Evolutionary conservation across 1,284 basidiomycete species (phyloP).

Genomic region (Apiotrichum veenhuisii): DNA sequence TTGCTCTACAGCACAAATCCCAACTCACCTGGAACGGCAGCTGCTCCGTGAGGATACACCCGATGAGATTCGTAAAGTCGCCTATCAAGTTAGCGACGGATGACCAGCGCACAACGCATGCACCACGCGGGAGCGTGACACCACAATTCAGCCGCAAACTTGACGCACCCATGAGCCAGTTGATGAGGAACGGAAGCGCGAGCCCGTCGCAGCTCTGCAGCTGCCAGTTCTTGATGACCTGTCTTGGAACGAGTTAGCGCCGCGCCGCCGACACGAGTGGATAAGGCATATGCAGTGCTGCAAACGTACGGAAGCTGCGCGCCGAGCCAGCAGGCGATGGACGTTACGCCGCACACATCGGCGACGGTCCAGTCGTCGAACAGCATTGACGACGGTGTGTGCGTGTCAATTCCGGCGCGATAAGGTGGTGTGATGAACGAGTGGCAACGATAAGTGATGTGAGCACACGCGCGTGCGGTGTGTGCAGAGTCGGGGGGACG

Average conservation of each 20-base stretch:
- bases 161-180: slow-evolving; percentile 76
- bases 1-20: too few relatives aligned
- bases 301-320: slow-evolving; percentile 82
- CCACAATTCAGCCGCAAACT: too few relatives aligned
- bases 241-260: slow-evolving; percentile 51
- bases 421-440: neutral
- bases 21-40: slow-evolving; percentile 84
- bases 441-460: too few relatives aligned
- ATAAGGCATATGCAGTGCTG: neutral
- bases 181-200: slow-evolving; percentile 80
- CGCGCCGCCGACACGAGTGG: too few relatives aligned
- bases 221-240: slow-evolving; percentile 74
- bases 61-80: slow-evolving; percentile 79
- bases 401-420: too few relatives aligned
- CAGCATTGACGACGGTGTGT: neutral
- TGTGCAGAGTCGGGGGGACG: too few relatives aligned
- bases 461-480: too few relatives aligned
- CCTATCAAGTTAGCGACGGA: slow-evolving; percentile 54
- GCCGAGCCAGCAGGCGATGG: slow-evolving; percentile 81
- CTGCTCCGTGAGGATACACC: slow-evolving; percentile 83
- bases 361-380: slow-evolving; percentile 13
- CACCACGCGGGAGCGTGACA: too few relatives aligned
- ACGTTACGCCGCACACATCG: slow-evolving; percentile 58
- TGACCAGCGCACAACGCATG: too few relatives aligned
- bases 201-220: slow-evolving; percentile 76